phyloP scores from a whole-genome alignment of 352 stramenopile species.

The Pythium utonaiense region DNA sequence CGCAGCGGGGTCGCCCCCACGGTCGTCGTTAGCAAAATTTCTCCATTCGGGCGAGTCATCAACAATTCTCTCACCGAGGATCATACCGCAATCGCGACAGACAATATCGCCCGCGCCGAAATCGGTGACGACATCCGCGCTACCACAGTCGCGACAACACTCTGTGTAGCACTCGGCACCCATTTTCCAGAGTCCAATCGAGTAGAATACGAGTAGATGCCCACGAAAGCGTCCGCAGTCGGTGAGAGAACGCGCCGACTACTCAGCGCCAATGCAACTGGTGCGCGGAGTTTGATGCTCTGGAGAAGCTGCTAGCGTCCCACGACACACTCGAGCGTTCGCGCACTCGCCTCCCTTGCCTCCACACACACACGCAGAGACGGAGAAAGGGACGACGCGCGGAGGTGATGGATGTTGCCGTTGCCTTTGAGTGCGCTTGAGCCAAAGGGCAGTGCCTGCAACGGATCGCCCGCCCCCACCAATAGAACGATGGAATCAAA shows the following conservation, averaged over 20 bases:
- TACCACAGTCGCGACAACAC: conserved; percentile 64
- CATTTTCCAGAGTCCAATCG: conserved; percentile 21
- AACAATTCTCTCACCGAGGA: conserved; percentile 86
- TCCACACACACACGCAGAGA: background rate
- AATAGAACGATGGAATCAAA: conserved; percentile 16
- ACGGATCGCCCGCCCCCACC: conserved; percentile 16
- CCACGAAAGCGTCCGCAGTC: background rate
- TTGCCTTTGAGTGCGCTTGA: background rate
- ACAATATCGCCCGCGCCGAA: conserved; percentile 78
- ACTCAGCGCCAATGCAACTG: background rate
- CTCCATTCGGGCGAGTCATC: conserved; percentile 86
- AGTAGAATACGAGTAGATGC: background rate
- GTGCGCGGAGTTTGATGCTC: background rate
- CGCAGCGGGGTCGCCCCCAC: conserved; percentile 65
- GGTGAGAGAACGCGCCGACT: background rate
- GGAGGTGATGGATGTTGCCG: background rate
- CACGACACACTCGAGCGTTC: background rate
- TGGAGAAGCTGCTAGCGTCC: background rate
- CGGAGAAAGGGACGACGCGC: background rate
- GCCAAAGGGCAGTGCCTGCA: conserved; percentile 4
- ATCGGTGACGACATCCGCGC: conserved; percentile 76
- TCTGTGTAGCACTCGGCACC: conserved; percentile 63
- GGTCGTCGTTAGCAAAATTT: conserved; percentile 87
- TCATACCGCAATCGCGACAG: conserved; percentile 76
- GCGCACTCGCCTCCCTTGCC: background rate